phyloP scores from a whole-genome alignment of 164 flowering plant species.

The Berberis thunbergii region DNA sequence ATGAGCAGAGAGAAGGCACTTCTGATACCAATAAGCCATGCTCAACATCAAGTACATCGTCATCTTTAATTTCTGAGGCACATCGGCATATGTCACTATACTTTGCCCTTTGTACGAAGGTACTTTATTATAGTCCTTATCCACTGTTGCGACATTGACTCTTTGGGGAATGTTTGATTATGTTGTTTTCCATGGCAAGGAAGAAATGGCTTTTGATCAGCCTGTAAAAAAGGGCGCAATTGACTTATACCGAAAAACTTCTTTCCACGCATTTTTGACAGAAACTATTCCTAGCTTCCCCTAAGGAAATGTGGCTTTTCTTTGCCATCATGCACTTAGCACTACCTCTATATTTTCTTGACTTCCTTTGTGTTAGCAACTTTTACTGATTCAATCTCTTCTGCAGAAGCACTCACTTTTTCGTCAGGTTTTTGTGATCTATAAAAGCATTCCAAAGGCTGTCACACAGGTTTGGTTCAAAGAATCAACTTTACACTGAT shows the following conservation, averaged over 20 bases:
- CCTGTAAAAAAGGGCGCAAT: no score
- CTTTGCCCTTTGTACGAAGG: slow-evolving; percentile 98
- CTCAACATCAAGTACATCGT: slow-evolving; percentile 31
- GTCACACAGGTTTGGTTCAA: slow-evolving; percentile 61
- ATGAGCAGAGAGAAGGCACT: slow-evolving; percentile 35
- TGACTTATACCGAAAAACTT: no score
- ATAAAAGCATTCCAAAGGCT: slow-evolving; percentile 43
- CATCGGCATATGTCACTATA: slow-evolving; percentile 81
- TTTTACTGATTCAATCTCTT: slow-evolving; percentile 5
- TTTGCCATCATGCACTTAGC: neutral
- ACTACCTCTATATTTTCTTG: neutral
- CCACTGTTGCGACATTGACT: neutral
- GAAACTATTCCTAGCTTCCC: no score
- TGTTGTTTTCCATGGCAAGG: no score
- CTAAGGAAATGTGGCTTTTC: neutral
- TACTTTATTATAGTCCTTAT: slow-evolving; percentile 8
- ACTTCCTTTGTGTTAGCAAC: neutral
- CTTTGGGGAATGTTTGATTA: neutral
- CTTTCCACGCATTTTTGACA: no score
- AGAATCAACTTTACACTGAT: neutral
- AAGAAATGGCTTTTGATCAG: no score
- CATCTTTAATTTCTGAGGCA: slow-evolving; percentile 52
- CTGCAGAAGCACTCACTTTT: slow-evolving; percentile 84
- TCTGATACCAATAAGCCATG: slow-evolving; percentile 29
- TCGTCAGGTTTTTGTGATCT: slow-evolving; percentile 64